phyloP scores from a whole-genome alignment of 495 filamentous ascomycete species.

The Talaromyces adpressus region DNA sequence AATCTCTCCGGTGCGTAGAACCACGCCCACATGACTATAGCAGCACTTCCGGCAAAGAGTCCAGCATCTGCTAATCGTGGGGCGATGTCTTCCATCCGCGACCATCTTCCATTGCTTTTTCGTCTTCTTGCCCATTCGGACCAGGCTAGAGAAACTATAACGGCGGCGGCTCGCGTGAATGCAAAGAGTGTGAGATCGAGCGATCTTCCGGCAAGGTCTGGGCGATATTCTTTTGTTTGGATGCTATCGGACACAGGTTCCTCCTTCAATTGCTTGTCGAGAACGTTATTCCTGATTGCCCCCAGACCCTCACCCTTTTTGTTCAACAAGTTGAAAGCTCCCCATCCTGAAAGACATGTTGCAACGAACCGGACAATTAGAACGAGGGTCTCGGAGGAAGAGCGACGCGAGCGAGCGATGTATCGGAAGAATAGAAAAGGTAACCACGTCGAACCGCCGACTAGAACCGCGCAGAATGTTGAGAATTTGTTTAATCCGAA shows the following conservation, averaged over 20 bases:
- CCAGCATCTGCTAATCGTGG: conserved; percentile 56
- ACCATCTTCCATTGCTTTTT: conserved; percentile 37
- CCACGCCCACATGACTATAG: conserved; percentile 89
- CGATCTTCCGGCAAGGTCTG: conserved; percentile 61
- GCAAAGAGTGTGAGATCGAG: conserved; percentile 83
- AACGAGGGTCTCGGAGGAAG: conserved; percentile 11
- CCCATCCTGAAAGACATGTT: conserved; percentile 41
- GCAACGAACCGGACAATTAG: conserved; percentile 32
- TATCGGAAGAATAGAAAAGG: conserved; percentile 33
- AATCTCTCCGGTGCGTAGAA: conserved; percentile 66
- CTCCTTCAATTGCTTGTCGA: not conserved
- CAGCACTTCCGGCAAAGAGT: conserved; percentile 68
- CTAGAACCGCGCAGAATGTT: conserved; percentile 69
- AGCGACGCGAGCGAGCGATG: conserved; percentile 14
- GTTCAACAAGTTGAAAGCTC: conserved; percentile 41
- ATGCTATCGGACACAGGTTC: not conserved
- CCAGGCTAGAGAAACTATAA: conserved; percentile 63
- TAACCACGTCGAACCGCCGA: conserved; percentile 72
- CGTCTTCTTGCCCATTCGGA: conserved; percentile 29
- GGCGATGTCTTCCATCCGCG: conserved; percentile 40
- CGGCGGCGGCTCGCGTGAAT: conserved; percentile 67
- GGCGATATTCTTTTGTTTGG: conserved; percentile 5
- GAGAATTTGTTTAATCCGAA: conserved; percentile 56
- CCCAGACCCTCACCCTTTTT: conserved; percentile 17
- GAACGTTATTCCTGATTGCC: not conserved